Conservation (phyloP, 2,329 filamentous ascomycete genomes). For the Microdochium trichocladiopsis region DNA sequence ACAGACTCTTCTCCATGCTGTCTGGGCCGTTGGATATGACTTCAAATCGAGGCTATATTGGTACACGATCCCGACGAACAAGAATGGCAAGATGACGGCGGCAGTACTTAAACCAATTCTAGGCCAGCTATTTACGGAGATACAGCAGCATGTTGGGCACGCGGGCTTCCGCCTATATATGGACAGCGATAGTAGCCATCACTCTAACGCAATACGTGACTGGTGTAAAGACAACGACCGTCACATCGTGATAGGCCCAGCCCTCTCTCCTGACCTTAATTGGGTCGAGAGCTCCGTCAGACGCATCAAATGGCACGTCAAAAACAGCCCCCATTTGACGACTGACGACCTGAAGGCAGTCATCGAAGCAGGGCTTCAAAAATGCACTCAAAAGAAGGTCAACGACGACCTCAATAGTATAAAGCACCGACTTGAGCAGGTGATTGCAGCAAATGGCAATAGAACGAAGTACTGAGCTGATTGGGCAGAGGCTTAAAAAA, state of each 20-base stretch:
- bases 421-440: neutral
- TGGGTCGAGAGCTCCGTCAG: neutral
- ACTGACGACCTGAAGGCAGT: neutral
- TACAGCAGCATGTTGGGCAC: neutral
- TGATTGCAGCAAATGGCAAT: neutral
- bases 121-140: neutral
- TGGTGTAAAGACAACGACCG: neutral
- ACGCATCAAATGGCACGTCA: neutral
- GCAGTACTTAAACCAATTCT: neutral
- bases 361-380: neutral
- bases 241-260: neutral
- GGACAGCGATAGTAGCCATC: neutral
- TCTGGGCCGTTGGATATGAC: neutral
- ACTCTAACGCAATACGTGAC: neutral
- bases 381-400: neutral
- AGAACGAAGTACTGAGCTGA: neutral
- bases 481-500: neutral
- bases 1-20: too few species aligned
- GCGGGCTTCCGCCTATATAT: neutral
- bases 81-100: neutral
- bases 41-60: neutral
- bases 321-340: neutral
- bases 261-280: neutral
- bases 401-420: neutral
- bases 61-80: neutral